phyloP scores from a whole-genome alignment of 352 stramenopile species.

The Blastocystis sp. region DNA sequence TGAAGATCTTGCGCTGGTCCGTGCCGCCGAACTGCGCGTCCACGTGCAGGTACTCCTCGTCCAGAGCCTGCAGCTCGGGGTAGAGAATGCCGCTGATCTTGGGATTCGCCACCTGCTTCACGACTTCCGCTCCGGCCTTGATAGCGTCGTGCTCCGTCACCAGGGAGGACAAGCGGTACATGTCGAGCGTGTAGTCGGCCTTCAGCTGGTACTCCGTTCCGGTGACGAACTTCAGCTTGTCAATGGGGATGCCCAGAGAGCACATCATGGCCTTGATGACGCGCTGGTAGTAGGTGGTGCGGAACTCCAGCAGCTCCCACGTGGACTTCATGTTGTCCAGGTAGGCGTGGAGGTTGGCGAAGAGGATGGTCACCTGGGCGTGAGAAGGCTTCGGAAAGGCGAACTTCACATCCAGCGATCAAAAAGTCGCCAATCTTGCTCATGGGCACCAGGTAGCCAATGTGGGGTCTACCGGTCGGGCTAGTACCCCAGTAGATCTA shows the following conservation, averaged over 20 bases:
- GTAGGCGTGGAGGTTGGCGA: slow-evolving; percentile 64
- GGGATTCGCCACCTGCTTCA: slow-evolving; percentile 64
- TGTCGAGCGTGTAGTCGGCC: slow-evolving; percentile 61
- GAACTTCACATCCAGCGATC: slow-evolving; percentile 61
- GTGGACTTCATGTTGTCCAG: slow-evolving; percentile 68
- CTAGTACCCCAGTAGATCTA: slow-evolving; percentile 64
- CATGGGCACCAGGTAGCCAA: slow-evolving; percentile 67
- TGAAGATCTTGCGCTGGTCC: slow-evolving; percentile 69
- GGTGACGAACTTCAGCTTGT: slow-evolving; percentile 68
- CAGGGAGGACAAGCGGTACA: slow-evolving; percentile 58
- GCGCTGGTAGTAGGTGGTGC: slow-evolving; percentile 46
- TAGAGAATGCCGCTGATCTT: slow-evolving; percentile 65
- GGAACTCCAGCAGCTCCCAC: slow-evolving; percentile 52
- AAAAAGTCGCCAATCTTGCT: slow-evolving; percentile 68
- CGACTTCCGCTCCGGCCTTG: slow-evolving; percentile 68
- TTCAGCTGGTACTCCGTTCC: slow-evolving; percentile 57
- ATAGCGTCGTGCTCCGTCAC: slow-evolving; percentile 62
- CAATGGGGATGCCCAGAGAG: slow-evolving; percentile 56
- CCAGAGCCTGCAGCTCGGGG: slow-evolving; percentile 65
- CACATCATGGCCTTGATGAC: slow-evolving; percentile 68
- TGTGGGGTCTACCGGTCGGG: slow-evolving; percentile 63
- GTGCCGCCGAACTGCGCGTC: slow-evolving; percentile 65
- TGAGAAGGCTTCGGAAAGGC: background rate
- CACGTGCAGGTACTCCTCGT: slow-evolving; percentile 64
- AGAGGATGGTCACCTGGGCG: slow-evolving; percentile 52